These are phyloP conservation scores for Inonotus hispidus DNA, from an alignment of 1,284 basidiomycete species.

Conservation along the genomic window DNA sequence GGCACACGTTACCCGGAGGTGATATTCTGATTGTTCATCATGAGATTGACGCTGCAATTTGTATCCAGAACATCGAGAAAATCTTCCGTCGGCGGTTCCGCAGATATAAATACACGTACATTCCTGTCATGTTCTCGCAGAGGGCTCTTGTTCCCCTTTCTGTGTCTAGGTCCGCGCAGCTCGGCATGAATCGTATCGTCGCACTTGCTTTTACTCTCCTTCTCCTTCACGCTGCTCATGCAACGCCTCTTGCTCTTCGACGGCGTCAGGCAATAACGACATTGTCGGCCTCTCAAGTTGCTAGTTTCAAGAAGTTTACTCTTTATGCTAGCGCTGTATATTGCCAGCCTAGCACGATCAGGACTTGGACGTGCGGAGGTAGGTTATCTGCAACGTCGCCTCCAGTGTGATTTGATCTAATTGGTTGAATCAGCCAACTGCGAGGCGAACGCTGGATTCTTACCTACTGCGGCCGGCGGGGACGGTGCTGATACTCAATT, in stretches of 20 bases:
- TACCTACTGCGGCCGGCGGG: conserved; percentile 55
- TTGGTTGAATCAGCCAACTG: conserved; percentile 39
- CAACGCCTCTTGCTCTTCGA: not conserved
- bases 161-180: not conserved
- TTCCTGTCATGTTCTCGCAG: not conserved
- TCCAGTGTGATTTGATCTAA: not conserved
- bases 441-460: conserved; percentile 45
- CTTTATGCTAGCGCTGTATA: conserved; percentile 52
- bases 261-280: conserved; percentile 34
- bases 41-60: not conserved
- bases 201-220: not conserved
- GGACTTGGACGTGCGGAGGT: conserved; percentile 58
- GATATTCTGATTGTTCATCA: not conserved
- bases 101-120: not conserved
- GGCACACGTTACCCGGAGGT: not conserved
- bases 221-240: not conserved
- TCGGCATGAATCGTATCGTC: conserved; percentile 4
- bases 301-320: conserved; percentile 46
- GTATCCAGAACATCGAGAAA: not conserved
- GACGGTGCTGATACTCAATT: conserved; percentile 48
- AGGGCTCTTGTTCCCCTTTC: not conserved
- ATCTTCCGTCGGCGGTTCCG: not conserved
- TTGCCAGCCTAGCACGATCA: conserved; percentile 40
- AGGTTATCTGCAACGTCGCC: not conserved
- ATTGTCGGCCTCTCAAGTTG: conserved; percentile 38